Conservation (phyloP, 2,329 filamentous ascomycete genomes). For the Cadophora gregata region DNA sequence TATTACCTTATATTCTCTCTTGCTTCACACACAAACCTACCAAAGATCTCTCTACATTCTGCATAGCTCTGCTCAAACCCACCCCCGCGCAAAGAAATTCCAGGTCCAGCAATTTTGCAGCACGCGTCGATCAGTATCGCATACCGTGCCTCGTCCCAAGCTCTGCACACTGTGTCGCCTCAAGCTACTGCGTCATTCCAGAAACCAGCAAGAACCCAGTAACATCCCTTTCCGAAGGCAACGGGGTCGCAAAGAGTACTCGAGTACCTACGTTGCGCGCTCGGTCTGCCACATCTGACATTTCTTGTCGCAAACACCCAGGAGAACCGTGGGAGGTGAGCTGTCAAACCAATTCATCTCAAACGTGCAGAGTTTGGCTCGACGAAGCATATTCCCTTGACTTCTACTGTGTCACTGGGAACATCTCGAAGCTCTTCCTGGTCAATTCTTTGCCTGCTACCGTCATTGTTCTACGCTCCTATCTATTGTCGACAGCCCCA, state of each 20-base stretch:
- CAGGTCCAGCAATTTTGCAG: conserved; percentile 12
- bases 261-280: conserved; percentile 28
- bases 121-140: conserved; percentile 22
- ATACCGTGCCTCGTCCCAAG: conserved; percentile 23
- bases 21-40: background rate
- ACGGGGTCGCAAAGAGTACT: conserved; percentile 18
- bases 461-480: conserved; percentile 19
- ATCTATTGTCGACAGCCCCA: conserved; percentile 29
- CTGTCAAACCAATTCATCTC: conserved; percentile 31
- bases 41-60: conserved; percentile 1
- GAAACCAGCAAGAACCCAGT: conserved; percentile 7
- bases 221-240: conserved; percentile 13
- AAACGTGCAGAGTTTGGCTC: conserved; percentile 34
- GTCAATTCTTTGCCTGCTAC: conserved; percentile 27
- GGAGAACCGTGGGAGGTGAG: conserved; percentile 22
- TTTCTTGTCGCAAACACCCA: conserved; percentile 33
- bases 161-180: conserved; percentile 18
- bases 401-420: conserved; percentile 18
- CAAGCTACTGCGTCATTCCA: conserved; percentile 23
- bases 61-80: conserved; percentile 15
- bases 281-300: conserved; percentile 34
- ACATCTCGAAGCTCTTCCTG: conserved; percentile 24
- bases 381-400: conserved; percentile 29
- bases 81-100: background rate
- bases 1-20: background rate